phyloP scores from a whole-genome alignment of 1,284 basidiomycete species.

The Afroboletus lepidellus region DNA sequence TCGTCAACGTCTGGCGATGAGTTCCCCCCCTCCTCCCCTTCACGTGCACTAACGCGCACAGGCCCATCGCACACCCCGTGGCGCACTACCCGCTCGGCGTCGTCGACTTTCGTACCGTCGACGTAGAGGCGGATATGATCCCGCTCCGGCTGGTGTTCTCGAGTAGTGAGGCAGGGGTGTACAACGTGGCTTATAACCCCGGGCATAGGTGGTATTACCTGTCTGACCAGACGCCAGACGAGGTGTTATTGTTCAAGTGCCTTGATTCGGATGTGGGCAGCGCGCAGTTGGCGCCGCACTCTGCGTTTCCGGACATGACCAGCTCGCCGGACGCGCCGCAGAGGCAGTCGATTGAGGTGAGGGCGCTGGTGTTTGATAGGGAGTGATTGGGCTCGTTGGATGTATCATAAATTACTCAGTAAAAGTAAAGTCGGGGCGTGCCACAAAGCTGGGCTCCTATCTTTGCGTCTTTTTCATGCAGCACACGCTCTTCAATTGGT shows the following conservation, averaged over 20 bases:
- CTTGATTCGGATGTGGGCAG: conserved; percentile 39
- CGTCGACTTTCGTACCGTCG: conserved; percentile 44
- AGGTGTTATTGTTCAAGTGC: conserved; percentile 48
- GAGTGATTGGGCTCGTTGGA: no score
- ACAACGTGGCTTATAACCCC: conserved; percentile 35
- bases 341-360: conserved; percentile 23
- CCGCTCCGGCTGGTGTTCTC: conserved; percentile 35
- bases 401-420: no score
- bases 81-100: conserved; percentile 47
- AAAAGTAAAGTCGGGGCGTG: no score
- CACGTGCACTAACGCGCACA: neutral
- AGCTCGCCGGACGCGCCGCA: conserved; percentile 39
- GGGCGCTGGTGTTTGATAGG: conserved; percentile 18
- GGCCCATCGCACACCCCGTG: conserved; percentile 22
- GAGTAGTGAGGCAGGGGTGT: conserved; percentile 37
- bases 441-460: no score
- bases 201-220: conserved; percentile 41
- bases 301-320: conserved; percentile 41
- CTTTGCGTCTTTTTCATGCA: no score
- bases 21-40: neutral
- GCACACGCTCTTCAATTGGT: no score
- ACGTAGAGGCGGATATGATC: conserved; percentile 36
- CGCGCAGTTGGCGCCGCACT: conserved; percentile 45
- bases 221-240: conserved; percentile 33
- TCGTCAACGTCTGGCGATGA: conserved; percentile 1